Percentiles rank a stretch among this genome's conserved stretches.
Conservation (phyloP, 306 rosid species). For the Cyclanthera cordifolia region DNA sequence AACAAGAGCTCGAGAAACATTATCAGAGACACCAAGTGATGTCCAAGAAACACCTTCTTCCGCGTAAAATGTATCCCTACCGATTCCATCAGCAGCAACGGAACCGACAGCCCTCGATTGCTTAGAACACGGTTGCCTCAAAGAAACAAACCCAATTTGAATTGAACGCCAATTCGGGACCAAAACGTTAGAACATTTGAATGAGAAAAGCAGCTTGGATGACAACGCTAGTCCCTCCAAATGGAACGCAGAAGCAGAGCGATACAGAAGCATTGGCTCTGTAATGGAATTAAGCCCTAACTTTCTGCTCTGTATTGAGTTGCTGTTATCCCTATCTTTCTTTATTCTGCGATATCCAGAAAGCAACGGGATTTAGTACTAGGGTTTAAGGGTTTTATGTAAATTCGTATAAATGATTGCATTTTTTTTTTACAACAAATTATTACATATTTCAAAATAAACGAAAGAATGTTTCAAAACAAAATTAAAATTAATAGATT, state of each 20-base stretch:
- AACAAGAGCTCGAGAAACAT: conserved; percentile 56
- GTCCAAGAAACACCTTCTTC: conserved; percentile 69
- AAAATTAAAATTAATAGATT: no score
- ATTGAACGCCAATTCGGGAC: conserved; percentile 15
- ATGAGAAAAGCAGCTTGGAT: conserved; percentile 38
- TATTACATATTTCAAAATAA: no score
- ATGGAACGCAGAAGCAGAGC: conserved; percentile 41
- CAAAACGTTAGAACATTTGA: conserved; percentile 23
- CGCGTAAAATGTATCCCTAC: conserved; percentile 58
- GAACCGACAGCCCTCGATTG: conserved; percentile 27
- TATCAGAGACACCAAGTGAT: conserved; percentile 65
- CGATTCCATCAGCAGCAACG: conserved; percentile 26
- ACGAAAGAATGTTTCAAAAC: no score
- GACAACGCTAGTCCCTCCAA: conserved; percentile 36
- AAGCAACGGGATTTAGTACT: no score
- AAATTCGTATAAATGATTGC: no score
- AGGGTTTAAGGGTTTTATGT: no score
- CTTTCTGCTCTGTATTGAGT: no score
- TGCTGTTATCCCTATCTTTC: conserved; percentile 11
- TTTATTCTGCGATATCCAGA: no score
- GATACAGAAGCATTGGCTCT: conserved; percentile 35
- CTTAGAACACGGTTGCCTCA: conserved; percentile 17
- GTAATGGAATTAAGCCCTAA: neutral
- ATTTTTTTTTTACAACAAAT: no score
- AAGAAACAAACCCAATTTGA: conserved; percentile 27